Evolutionary conservation across 805 yeast genomes (phyloP), one percentile per base, ranked within the genome.

Genomic region (Candida hispaniensis): DNA sequence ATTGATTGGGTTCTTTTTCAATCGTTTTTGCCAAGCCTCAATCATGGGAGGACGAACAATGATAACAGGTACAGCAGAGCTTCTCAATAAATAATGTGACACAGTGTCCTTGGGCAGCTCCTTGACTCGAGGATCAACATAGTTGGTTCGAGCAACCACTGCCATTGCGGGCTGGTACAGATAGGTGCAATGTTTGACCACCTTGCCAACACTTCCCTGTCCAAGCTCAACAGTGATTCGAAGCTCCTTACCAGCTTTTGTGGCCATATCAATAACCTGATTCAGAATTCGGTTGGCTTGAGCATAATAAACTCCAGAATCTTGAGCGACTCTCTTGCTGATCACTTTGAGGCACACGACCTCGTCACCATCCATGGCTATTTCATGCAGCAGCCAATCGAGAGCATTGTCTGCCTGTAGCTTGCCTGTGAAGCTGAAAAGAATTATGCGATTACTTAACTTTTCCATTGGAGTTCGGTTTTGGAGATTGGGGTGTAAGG

Each of bases 331-430:
- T 14, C 56, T 55, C 11, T 32, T 32, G 11, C 64, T 58, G 10
- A 67, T 46, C 8, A 63, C 71, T 18, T 66, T 51, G 13, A 67
- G 46, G 27, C 68, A 61, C 4, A 67, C 63, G 6, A 67, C 44
- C 18, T 64, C 67, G 44, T 67, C 72, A 13, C 65, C 64, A 41
- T 67, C 68, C 18, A 50, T 55, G 13, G 60, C 49, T 36, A 67
- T 49, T 40, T 66, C 63, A 28, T 60, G 64, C 10, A 67, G 41
- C 1, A 66, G 54, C 71, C 71, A 67, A 26, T 53, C 57, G 15
- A 67, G 42, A 3, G 69, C 69, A 9, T 51, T 48, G 13, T 59
- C 54, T 14, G 70, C 25, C 14, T 23, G 25, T 11, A 19, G 20
- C 19, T 38, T 32, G 12, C 36, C 36, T n/a, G 36, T 32, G 28